Evolutionary conservation across 306 rosid genomes (phyloP).

Genomic region (Vigna reflexopilosa): DNA sequence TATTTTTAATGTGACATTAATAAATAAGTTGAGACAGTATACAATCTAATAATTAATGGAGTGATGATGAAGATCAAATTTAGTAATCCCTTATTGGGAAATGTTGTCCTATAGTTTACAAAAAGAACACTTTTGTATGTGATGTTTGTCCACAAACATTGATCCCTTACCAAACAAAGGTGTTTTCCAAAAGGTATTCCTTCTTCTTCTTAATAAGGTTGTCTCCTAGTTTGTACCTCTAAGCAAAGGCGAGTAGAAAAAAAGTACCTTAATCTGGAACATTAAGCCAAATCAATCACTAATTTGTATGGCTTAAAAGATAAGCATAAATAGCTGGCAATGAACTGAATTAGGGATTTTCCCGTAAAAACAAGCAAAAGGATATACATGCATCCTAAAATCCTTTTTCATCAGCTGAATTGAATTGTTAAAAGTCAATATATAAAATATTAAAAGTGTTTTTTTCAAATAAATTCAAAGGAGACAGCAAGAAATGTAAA

Average conservation of each 20-base stretch:
- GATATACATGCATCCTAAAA: too few species aligned
- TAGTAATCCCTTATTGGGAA: constrained; percentile 2
- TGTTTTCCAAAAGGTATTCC: constrained; percentile 15
- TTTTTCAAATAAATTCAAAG: too few species aligned
- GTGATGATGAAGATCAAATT: too few species aligned
- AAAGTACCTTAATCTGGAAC: constrained; percentile 15
- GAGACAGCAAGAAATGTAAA: too few species aligned
- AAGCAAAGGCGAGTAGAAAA: constrained; percentile 35
- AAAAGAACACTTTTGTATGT: constrained; percentile 11
- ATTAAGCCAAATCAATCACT: constrained; percentile 12
- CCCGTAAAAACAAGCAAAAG: neutral
- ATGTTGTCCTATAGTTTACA: neutral
- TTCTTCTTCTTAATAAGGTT: constrained; percentile 14
- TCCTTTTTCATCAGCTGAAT: too few species aligned
- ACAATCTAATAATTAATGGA: too few species aligned
- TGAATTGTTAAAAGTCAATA: too few species aligned
- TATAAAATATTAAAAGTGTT: too few species aligned
- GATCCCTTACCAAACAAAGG: constrained; percentile 25
- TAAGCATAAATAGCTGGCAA: constrained; percentile 37
- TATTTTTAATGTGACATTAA: too few species aligned
- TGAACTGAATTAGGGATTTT: constrained; percentile 41
- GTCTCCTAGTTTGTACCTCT: constrained; percentile 4
- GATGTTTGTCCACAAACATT: constrained; percentile 27
- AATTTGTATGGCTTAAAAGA: constrained; percentile 39
- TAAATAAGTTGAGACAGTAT: too few species aligned